Base-by-base conservation (phyloP, 257 asterid genomes). In the Schizonepeta tenuifolia region DNA sequence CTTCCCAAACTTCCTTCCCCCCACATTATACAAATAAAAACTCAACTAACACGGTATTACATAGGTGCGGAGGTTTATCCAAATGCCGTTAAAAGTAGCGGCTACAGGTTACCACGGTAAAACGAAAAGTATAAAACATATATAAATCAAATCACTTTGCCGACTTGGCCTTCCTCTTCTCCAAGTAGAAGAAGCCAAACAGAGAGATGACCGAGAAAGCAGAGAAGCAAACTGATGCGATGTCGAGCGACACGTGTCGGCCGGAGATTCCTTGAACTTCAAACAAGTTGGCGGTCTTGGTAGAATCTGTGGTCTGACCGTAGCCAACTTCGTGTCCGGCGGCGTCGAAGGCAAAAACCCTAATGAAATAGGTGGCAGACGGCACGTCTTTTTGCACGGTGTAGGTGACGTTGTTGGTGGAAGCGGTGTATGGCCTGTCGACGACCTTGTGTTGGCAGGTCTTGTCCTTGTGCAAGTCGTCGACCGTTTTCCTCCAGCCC, bases 401-500 rank as follows among this genome's bases (percentile, higher is more conserved):
- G 89, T 82, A 86, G 9, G 83, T 83, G 76, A 78, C 70, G 26
- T 61, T 80, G 75, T 71, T 79, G 83, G 73, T 74, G 12, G 85
- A 63, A 7, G 79, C 5, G 14, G 15, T 47, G 70, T 85, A 88
- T 0, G 95, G 92, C 55, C 28, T 74, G 1, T 71, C 26, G 0
- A 75, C 88, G 5, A 88, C 56, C 71, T 75, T 74, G 78, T 84
- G 86, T 35, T 85, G 93, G 68, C 98, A 89, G 14, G 93, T 87
- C 43, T 89, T 93, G 88, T 90, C 96, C 76, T 85, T 90, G 0
- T 36, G 14, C 11, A 93, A 35, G 18, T 81, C 15, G 53, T 89
- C 90, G 20, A 14, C 84, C 0, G 96, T 85, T 24, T 85, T 90
- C 31, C 98, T 82, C 97, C 96, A 93, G 0, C 75, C 86, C 1